Conservation (phyloP, 148 eudicot species). For the Pharnaceum exiguum region DNA sequence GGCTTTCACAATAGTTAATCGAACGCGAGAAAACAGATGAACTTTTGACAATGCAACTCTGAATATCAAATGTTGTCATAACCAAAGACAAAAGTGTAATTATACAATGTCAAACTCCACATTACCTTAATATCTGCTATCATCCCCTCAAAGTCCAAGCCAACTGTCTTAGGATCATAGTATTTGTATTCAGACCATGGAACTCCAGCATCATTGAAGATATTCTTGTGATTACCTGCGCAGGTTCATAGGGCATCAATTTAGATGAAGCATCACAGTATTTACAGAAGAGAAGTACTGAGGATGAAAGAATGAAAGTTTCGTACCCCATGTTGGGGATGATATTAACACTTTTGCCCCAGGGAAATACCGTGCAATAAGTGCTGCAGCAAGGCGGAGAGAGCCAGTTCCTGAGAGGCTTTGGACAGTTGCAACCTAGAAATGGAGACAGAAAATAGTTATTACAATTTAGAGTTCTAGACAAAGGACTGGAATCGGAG, state of each 20-base stretch:
- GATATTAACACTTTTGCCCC: constrained; percentile 87
- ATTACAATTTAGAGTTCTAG: constrained; percentile 3
- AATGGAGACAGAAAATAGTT: neutral
- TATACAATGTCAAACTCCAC: neutral
- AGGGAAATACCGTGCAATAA: constrained; percentile 88
- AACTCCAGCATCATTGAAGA: constrained; percentile 93
- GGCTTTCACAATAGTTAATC: no score
- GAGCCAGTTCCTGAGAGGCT: constrained; percentile 99
- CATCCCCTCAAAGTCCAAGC: constrained; percentile 97
- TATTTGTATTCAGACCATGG: constrained; percentile 97
- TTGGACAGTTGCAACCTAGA: constrained; percentile 88
- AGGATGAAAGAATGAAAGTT: constrained; percentile 3
- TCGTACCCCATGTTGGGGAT: constrained; percentile 93
- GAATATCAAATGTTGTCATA: no score
- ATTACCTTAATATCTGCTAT: constrained; percentile 83
- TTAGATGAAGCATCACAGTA: neutral
- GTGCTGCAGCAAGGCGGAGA: constrained; percentile 92
- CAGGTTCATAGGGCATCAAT: neutral
- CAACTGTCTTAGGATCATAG: constrained; percentile 92
- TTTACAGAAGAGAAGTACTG: neutral
- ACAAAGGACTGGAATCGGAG: neutral
- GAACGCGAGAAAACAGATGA: no score
- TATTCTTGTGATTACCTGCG: constrained; percentile 93
- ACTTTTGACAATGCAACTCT: no score
- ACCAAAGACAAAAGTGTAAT: neutral